Percentiles rank a stretch among this genome's conserved stretches.
These are phyloP conservation scores for Pythium coloratum DNA, from an alignment of 352 stramenopile genomes.

Conservation along the genomic window DNA sequence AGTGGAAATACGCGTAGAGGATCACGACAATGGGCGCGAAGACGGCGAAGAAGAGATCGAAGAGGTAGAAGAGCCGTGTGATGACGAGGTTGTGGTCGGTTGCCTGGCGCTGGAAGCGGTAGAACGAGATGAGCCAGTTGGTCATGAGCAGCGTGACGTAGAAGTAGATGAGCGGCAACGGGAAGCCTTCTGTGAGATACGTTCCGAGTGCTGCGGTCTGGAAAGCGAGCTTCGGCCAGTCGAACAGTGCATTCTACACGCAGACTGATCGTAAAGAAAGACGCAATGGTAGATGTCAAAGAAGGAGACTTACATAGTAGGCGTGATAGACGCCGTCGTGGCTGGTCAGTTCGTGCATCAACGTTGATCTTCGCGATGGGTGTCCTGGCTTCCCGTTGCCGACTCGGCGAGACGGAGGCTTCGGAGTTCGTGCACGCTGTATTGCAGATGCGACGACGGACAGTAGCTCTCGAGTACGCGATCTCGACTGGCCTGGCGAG, in stretches of 20 bases:
- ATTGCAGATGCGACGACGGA: too few relatives aligned
- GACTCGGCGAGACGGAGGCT: too few relatives aligned
- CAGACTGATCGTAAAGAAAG: not conserved
- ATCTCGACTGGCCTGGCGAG: too few relatives aligned
- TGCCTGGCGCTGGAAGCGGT: conserved; percentile 27
- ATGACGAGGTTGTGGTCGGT: conserved; percentile 18
- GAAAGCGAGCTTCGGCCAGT: conserved; percentile 30
- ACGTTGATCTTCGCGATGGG: not conserved
- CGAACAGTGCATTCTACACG: conserved; percentile 22
- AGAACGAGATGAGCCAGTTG: conserved; percentile 33
- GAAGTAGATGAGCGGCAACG: conserved; percentile 27
- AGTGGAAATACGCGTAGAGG: conserved; percentile 27
- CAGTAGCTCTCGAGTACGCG: too few relatives aligned
- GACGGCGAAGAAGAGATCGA: conserved; percentile 39
- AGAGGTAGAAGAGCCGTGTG: conserved; percentile 26
- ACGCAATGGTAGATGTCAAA: too few relatives aligned
- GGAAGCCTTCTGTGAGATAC: conserved; percentile 31
- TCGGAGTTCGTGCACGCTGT: too few relatives aligned
- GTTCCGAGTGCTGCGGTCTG: conserved; percentile 22
- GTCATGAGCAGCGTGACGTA: conserved; percentile 24
- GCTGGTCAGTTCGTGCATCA: conserved; percentile 7
- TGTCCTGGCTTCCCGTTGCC: not conserved
- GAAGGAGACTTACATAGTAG: conserved; percentile 19
- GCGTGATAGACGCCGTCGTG: conserved; percentile 16
- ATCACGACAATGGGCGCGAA: conserved; percentile 32